Conservation (phyloP, 2,329 filamentous ascomycete species). For the Epichloe gansuensis region DNA sequence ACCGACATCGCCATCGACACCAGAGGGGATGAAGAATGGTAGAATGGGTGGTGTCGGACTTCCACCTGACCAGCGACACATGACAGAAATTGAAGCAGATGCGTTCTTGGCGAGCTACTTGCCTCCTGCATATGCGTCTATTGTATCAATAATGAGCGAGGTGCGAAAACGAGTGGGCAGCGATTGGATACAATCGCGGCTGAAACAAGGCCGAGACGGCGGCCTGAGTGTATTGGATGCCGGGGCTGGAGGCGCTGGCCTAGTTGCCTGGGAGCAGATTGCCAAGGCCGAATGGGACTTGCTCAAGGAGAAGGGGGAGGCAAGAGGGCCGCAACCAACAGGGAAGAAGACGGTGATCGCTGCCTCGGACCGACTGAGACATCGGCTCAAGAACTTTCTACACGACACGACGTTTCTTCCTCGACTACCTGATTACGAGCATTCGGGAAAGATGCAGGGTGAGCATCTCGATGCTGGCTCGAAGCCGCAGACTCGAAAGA, state of each 20-base stretch:
- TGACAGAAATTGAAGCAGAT: slow-evolving; percentile 66
- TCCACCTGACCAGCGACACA: slow-evolving; percentile 48
- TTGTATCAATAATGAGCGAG: slow-evolving; percentile 57
- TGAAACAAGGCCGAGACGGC: slow-evolving; percentile 42
- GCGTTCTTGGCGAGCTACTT: slow-evolving; percentile 56
- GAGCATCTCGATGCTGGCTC: slow-evolving; percentile 45
- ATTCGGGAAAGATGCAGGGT: slow-evolving; percentile 46
- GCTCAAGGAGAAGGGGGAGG: slow-evolving; percentile 40
- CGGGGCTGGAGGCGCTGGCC: slow-evolving; percentile 58
- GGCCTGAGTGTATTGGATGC: slow-evolving; percentile 59
- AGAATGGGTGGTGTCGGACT: slow-evolving; percentile 54
- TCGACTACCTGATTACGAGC: slow-evolving; percentile 75
- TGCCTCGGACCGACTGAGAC: slow-evolving; percentile 60
- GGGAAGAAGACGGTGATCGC: slow-evolving; percentile 73
- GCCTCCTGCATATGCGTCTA: slow-evolving; percentile 57
- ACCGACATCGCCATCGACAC: slow-evolving; percentile 64
- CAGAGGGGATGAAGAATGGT: slow-evolving; percentile 39
- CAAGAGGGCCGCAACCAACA: slow-evolving; percentile 32
- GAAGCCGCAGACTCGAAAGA: slow-evolving; percentile 51
- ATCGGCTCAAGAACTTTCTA: slow-evolving; percentile 63
- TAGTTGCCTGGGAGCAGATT: slow-evolving; percentile 67
- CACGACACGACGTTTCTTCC: slow-evolving; percentile 88
- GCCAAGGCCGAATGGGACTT: slow-evolving; percentile 69
- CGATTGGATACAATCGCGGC: slow-evolving; percentile 53
- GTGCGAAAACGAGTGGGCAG: slow-evolving; percentile 59